Evolutionary conservation across 768 basidiomycete genomes (phyloP).

Genomic region (Zangia roseola): DNA sequence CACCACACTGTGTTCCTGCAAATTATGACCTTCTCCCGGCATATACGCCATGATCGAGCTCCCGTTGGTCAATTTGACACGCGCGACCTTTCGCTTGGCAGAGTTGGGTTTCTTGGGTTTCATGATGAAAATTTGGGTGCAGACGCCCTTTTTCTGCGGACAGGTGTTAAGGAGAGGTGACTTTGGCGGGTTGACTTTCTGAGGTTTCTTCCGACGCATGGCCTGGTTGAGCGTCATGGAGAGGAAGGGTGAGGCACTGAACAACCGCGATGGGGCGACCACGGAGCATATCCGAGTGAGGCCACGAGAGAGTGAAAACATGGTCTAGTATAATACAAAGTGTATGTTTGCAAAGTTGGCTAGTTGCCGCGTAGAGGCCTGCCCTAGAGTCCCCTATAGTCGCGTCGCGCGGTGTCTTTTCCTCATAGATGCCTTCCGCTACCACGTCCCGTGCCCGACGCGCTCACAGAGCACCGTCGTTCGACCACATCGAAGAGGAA

Average conservation of each 20-base stretch:
- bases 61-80: constrained; percentile 89
- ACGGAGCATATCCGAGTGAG: constrained; percentile 6
- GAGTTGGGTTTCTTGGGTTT: constrained; percentile 99
- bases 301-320: constrained; percentile 28
- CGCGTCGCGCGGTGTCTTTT: constrained; percentile 19
- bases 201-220: constrained; percentile 70
- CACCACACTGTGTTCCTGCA: constrained; percentile 97
- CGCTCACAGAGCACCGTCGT: constrained; percentile 47
- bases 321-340: too few species aligned
- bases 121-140: constrained; percentile 72
- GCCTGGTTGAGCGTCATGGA: constrained; percentile 83
- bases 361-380: constrained; percentile 26
- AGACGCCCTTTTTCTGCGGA: constrained; percentile 92
- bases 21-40: constrained; percentile 94
- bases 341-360: too few species aligned
- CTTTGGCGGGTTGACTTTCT: constrained; percentile 43
- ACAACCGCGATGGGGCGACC: constrained; percentile 40
- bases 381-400: constrained; percentile 26
- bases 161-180: constrained; percentile 79
- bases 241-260: constrained; percentile 61
- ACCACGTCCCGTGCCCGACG: constrained; percentile 39
- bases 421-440: constrained; percentile 31
- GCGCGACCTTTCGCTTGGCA: constrained; percentile 94
- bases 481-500: constrained; percentile 61
- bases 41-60: constrained; percentile 91